Evolutionary conservation across 2,329 filamentous ascomycete genomes (phyloP).

Genomic region (Microcera coccophila): DNA sequence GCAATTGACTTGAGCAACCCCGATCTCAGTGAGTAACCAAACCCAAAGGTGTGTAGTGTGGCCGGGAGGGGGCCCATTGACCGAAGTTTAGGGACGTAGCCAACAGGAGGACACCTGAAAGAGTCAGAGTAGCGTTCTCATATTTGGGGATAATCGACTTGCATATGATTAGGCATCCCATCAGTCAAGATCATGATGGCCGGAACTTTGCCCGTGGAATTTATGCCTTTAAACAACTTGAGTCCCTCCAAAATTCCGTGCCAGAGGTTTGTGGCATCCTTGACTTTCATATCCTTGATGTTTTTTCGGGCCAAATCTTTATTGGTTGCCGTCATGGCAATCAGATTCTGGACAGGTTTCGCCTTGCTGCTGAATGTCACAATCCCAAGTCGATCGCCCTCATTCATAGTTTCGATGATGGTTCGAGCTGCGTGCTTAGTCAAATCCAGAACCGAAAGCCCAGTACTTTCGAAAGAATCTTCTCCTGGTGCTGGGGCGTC

Average conservation of each 20-base stretch:
- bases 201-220: constrained; percentile 38
- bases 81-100: constrained; percentile 54
- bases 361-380: constrained; percentile 49
- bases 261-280: constrained; percentile 53
- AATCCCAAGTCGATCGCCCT: constrained; percentile 54
- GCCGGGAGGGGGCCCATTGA: constrained; percentile 39
- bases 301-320: constrained; percentile 41
- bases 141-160: constrained; percentile 10
- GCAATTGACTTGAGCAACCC: constrained; percentile 58
- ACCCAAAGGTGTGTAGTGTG: constrained; percentile 39
- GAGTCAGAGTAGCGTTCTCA: not conserved
- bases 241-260: constrained; percentile 51
- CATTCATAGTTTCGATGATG: constrained; percentile 53
- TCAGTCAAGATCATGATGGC: constrained; percentile 54
- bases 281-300: constrained; percentile 40
- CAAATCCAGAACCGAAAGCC: constrained; percentile 54
- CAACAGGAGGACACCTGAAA: constrained; percentile 43
- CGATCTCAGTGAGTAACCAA: constrained; percentile 35
- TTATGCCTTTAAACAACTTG: constrained; percentile 39
- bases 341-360: constrained; percentile 43
- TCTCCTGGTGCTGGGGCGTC: constrained; percentile 47
- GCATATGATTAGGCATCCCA: constrained; percentile 53
- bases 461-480: constrained; percentile 43
- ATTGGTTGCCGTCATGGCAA: constrained; percentile 43
- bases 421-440: constrained; percentile 57